Percentiles rank a stretch among this genome's conserved stretches.
These are phyloP conservation scores for Collariella sp. DNA, from an alignment of 495 filamentous ascomycete species.

Conservation along the genomic window DNA sequence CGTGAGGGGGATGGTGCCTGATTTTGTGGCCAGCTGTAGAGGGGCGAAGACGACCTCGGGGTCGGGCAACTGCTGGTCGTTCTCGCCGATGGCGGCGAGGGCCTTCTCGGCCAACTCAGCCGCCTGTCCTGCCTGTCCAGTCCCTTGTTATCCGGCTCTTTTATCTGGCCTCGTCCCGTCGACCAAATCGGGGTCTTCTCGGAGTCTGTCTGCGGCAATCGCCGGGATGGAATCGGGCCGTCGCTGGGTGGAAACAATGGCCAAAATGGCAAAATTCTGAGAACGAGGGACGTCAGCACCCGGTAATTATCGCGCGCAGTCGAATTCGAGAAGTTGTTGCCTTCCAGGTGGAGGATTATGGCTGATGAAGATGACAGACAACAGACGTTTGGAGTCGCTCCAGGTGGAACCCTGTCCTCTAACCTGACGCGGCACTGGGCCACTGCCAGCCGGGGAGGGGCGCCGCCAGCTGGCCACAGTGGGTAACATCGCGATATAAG, in stretches of 20 bases:
- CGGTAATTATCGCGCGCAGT: not conserved
- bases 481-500: not conserved
- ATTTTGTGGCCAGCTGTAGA: slow-evolving; percentile 76
- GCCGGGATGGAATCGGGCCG: too few relatives aligned
- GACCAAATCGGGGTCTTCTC: too few relatives aligned
- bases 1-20: slow-evolving; percentile 70
- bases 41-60: slow-evolving; percentile 89
- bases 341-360: not conserved
- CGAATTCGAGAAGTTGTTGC: not conserved
- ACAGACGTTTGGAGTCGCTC: slow-evolving; percentile 1
- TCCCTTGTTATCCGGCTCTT: slow-evolving; percentile 42
- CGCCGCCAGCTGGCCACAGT: slow-evolving; percentile 8
- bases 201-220: too few relatives aligned
- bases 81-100: slow-evolving; percentile 69
- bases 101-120: slow-evolving; percentile 73
- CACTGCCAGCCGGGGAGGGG: too few relatives aligned
- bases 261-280: not conserved
- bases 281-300: not conserved
- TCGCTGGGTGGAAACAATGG: not conserved
- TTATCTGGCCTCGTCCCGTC: too few relatives aligned
- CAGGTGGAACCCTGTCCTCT: slow-evolving; percentile 6
- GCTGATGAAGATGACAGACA: slow-evolving; percentile 16
- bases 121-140: slow-evolving; percentile 68
- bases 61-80: slow-evolving; percentile 60
- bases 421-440: slow-evolving; percentile 12